Conservation (phyloP, 371 early-diverging fungal genomes). For the Saksenaea oblongispora region DNA sequence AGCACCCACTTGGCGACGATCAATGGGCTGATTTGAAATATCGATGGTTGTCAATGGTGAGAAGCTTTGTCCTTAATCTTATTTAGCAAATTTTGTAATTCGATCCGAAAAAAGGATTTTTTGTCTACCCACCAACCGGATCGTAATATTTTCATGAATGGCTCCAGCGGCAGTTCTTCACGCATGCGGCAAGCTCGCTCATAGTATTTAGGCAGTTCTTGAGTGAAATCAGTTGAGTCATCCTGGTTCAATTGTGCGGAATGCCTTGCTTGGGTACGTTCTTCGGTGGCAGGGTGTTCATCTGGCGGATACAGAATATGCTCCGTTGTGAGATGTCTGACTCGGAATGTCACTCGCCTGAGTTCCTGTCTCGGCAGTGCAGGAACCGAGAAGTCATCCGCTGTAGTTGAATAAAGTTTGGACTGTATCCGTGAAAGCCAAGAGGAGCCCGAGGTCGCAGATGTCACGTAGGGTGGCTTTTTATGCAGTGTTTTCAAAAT, state of each 20-base stretch:
- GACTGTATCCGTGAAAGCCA: conserved; percentile 29
- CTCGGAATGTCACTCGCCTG: conserved; percentile 45
- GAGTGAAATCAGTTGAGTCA: not conserved
- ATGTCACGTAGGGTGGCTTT: conserved; percentile 13
- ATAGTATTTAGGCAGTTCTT: conserved; percentile 32
- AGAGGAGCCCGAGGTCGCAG: conserved; percentile 11
- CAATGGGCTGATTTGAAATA: conserved; percentile 40
- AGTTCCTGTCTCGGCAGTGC: conserved; percentile 35
- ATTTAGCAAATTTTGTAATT: not conserved
- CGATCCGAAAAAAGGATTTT: not conserved
- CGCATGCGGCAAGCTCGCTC: conserved; percentile 44
- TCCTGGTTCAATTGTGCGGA: not conserved
- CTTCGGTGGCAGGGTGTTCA: not conserved
- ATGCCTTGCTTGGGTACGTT: not conserved
- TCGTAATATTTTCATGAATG: conserved; percentile 29
- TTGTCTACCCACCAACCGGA: conserved; percentile 21
- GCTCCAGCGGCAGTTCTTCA: conserved; percentile 34
- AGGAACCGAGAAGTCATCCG: conserved; percentile 12
- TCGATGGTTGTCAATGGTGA: conserved; percentile 41
- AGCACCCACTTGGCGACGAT: conserved; percentile 50
- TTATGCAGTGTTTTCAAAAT: conserved; percentile 15
- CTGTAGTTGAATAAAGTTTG: conserved; percentile 10
- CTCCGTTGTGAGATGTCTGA: conserved; percentile 34
- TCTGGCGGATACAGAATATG: conserved; percentile 20
- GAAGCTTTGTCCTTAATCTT: conserved; percentile 16